A percentile compares a stretch with the other conserved stretches of the same genome.
These are phyloP conservation scores for Suillus sp. DNA, from an alignment of 768 basidiomycete species.

Conservation along the genomic window DNA sequence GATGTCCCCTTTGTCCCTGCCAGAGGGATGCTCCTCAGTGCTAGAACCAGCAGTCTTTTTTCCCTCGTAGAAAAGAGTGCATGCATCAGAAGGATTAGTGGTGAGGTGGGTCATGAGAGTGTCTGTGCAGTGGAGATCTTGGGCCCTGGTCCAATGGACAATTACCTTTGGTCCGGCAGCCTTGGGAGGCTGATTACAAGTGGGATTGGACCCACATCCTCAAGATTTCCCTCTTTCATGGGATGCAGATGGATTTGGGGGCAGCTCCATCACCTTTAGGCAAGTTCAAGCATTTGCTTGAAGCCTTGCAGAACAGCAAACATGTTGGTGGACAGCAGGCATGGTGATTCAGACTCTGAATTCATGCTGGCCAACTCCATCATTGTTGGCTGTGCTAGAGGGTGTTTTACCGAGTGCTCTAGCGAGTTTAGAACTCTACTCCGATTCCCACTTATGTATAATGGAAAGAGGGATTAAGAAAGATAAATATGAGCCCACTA, in stretches of 20 bases:
- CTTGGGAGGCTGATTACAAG: neutral
- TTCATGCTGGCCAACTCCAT: neutral
- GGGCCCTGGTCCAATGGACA: neutral
- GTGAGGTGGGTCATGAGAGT: neutral
- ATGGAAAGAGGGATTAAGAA: too few relatives aligned
- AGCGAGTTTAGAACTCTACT: neutral
- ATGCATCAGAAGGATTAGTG: neutral
- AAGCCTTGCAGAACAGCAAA: neutral
- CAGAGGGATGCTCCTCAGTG: neutral
- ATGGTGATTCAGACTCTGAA: neutral
- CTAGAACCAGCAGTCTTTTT: neutral
- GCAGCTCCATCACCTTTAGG: neutral
- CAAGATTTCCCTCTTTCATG: neutral
- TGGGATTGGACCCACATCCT: neutral
- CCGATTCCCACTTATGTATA: neutral
- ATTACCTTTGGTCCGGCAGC: neutral
- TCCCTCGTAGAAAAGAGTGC: neutral
- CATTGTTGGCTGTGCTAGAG: neutral
- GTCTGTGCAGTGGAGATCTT: neutral
- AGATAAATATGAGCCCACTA: too few relatives aligned
- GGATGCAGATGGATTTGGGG: neutral
- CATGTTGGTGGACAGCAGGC: neutral
- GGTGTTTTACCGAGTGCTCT: neutral
- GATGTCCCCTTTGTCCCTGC: slow-evolving; percentile 3
- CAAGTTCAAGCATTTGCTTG: neutral